Evolutionary conservation across 176 grass and related monocot genomes (phyloP).

Genomic region (Oryza australiensis): DNA sequence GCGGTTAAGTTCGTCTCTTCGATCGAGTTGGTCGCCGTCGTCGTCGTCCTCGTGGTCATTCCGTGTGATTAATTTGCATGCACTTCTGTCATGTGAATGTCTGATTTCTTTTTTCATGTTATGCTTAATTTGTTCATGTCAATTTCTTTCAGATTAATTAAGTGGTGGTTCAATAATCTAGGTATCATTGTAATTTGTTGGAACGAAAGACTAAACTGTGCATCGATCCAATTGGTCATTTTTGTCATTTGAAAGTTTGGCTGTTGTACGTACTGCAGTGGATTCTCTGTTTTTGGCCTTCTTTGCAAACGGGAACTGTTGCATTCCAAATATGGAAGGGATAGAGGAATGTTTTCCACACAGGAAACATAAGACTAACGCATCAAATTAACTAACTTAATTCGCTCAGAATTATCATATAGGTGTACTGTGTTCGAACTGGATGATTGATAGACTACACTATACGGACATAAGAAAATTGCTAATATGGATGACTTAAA

Average conservation of each 20-base stretch:
- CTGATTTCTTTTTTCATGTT: background rate
- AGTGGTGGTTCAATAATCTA: background rate
- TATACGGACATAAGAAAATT: too few relatives aligned
- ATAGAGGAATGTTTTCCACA: background rate
- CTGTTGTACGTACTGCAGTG: background rate
- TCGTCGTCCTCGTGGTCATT: background rate
- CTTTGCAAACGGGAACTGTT: background rate
- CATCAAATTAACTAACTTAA: background rate
- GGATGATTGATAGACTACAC: too few relatives aligned
- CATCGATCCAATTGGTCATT: background rate
- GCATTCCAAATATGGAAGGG: background rate
- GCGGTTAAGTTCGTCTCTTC: slow-evolving; percentile 32
- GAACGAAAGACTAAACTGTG: background rate
- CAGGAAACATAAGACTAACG: background rate
- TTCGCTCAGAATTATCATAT: background rate
- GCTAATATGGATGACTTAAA: too few relatives aligned
- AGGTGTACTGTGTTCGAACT: too few relatives aligned
- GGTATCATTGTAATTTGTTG: background rate
- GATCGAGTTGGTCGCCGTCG: background rate
- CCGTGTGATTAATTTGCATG: background rate
- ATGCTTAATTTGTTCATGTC: background rate
- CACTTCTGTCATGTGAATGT: background rate
- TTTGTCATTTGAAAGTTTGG: background rate
- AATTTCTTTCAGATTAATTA: background rate
- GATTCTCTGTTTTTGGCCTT: background rate